Evolutionary conservation across 306 rosid genomes (phyloP), one percentile per base, ranked within the genome.

Genomic region (Lagenaria siceraria): DNA sequence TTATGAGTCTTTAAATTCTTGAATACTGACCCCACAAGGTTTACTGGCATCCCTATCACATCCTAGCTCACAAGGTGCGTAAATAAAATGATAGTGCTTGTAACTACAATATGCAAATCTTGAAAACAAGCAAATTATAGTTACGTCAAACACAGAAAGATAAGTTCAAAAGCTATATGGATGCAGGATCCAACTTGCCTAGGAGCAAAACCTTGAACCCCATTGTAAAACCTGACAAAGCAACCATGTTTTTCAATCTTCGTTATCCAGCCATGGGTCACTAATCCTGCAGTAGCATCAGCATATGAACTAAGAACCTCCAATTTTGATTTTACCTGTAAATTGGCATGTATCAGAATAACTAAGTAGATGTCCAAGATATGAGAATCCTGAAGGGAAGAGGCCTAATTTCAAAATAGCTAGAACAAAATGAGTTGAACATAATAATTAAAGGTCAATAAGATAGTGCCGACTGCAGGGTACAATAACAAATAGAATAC

Each of bases 181-280:
- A 81, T 22, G 48, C 58, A 14, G 35, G 12, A 71, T 33, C 77
- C 80, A 64, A 84, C 96, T 87, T 78, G 80, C 98, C 97, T 90
- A 72, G 97, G 88, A 81, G 91, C 90, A 84, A 89, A 95, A 79
- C 99, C 99, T 83, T 89, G 97, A 74, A 92, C 97, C 61, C 97
- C 99, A 85, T 89, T 95, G 82, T 90, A 95, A 81, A 95, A 95
- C 38, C 90, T 95, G 76, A 92, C 90, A 88, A 86, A 87, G 87
- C 97, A 95, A 60, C 99, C 97, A 86, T 88, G 92, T 58, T 72
- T 85, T 84, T 90, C 99, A 40, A 95, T 92, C 89, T 87, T 95
- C 78, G 97, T 82, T 82, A 95, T 88, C 99, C 99, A 95, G 75
- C 99, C 99, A 86, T 95, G 99, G 55, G 93, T 88, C 81, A 95